Base-by-base conservation (phyloP, 306 rosid species). In the Acacia acuminata region DNA sequence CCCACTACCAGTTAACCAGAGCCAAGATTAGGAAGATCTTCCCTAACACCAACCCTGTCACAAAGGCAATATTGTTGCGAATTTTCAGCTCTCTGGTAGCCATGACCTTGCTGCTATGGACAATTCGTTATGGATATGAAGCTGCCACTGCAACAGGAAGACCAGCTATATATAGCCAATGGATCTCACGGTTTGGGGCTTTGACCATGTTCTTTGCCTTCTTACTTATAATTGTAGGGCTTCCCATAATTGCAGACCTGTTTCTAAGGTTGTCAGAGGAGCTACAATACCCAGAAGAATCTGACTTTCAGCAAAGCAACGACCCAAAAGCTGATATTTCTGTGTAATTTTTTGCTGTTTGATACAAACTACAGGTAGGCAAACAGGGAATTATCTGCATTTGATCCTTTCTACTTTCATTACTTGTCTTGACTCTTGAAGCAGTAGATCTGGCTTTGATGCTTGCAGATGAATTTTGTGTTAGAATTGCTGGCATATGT, bases 231-330 rank as follows among this genome's bases (percentile, higher is more conserved):
- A 83, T 56, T 32, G 70, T 83, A 13, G 93, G 93, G 74, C 71
- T 90, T 72, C 93, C 94, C 72, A 83, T 92, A 43, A 79, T 92
- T 20, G 82, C 85, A 3, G 86, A 88, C 70, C 79, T 92, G 85
- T 81, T 83, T 70, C 79, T 86, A 24, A 82, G 79, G 67, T 83
- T 89, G 83, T 84, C 84, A 10, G 82, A 86, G 73, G 88, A 85
- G 78, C 19, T 89, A 64, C 88, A 55, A 38, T 75, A 48, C 58
- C 93, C 81, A 7, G 80, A 85, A 34, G 82, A 82, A 77, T 76
- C 77, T 47, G 66, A 43, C 61, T 79, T 36, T 76, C 81, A 53
- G 38, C 82, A 79, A 61, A 80, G 82, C 58, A 60, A 70, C 75
- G 40, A 69, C 82, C 38, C 60, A 42, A 81, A 63, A 55, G 53